phyloP scores from a whole-genome alignment of 1,139 yeast genomes.

The Petasospora rhodanensis region DNA sequence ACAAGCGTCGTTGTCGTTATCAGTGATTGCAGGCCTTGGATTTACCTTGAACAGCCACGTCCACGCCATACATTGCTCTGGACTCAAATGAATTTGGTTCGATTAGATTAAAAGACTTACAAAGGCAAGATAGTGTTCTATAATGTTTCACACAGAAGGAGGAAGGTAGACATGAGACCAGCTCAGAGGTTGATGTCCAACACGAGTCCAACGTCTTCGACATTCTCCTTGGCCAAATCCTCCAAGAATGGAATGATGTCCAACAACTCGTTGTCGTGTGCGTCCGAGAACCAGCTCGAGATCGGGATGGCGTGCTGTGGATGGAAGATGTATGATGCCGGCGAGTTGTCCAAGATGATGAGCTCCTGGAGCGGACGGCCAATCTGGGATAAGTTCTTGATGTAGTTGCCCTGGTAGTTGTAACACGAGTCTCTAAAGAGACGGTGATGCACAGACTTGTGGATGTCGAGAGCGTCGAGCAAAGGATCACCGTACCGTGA shows the following conservation, averaged over 20 bases:
- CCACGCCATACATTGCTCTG: too few relatives aligned
- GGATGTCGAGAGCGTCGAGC: constrained; percentile 76
- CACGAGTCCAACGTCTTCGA: constrained; percentile 79
- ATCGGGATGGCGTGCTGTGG: constrained; percentile 99
- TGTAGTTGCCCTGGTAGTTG: constrained; percentile 85
- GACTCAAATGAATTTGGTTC: too few relatives aligned
- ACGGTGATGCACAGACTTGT: constrained; percentile 79
- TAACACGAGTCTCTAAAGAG: constrained; percentile 84
- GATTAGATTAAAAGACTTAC: too few relatives aligned
- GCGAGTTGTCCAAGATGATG: constrained; percentile 92
- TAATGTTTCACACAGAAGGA: too few relatives aligned
- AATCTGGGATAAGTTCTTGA: constrained; percentile 86
- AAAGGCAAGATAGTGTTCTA: too few relatives aligned
- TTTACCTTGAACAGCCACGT: too few relatives aligned
- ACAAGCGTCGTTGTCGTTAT: too few relatives aligned
- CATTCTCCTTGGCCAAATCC: constrained; percentile 63
- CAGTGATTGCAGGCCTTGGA: too few relatives aligned
- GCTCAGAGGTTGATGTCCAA: constrained; percentile 62
- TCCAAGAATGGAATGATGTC: constrained; percentile 89
- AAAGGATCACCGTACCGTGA: constrained; percentile 94
- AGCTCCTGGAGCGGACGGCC: constrained; percentile 87
- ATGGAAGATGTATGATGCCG: constrained; percentile 94
- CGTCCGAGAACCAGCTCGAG: constrained; percentile 96
- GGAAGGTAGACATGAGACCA: too few relatives aligned
- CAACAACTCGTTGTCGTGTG: constrained; percentile 90